These are phyloP conservation scores for Penicillium sp. DNA, from an alignment of 2,329 filamentous ascomycete genomes.

Conservation along the genomic window DNA sequence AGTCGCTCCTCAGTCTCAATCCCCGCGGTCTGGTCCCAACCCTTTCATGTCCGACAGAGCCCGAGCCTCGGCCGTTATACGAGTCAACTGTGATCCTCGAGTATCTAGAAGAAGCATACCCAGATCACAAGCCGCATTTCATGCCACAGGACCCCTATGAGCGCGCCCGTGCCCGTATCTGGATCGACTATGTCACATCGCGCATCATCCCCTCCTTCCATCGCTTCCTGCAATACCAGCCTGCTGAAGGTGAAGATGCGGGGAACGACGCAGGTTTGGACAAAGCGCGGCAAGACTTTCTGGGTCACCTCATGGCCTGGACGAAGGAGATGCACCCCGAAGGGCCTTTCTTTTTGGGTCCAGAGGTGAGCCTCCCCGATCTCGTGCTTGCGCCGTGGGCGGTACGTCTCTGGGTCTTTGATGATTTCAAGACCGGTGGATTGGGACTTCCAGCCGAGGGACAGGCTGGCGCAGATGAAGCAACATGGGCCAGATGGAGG, in stretches of 20 bases:
- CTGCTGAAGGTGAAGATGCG: conserved; percentile 35
- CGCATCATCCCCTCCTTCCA: conserved; percentile 71
- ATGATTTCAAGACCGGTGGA: conserved; percentile 69
- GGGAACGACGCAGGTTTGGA: conserved; percentile 43
- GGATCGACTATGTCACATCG: conserved; percentile 71
- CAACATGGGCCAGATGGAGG: conserved; percentile 65
- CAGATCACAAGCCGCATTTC: conserved; percentile 53
- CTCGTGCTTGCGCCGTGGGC: conserved; percentile 73
- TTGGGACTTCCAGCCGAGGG: conserved; percentile 53
- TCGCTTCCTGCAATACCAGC: conserved; percentile 56
- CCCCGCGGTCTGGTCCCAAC: conserved; percentile 76
- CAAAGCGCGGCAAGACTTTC: conserved; percentile 60
- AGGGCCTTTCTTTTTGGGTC: conserved; percentile 70
- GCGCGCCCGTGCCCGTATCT: conserved; percentile 66
- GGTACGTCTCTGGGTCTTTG: conserved; percentile 70
- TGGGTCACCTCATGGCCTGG: conserved; percentile 61
- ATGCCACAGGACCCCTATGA: conserved; percentile 65
- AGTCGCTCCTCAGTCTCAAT: conserved; percentile 69
- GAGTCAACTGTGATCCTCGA: conserved; percentile 74
- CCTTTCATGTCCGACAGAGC: conserved; percentile 45
- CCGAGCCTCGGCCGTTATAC: conserved; percentile 61
- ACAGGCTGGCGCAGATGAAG: conserved; percentile 55
- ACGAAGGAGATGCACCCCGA: conserved; percentile 60
- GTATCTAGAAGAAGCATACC: conserved; percentile 72
- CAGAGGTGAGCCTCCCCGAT: conserved; percentile 67